Evolutionary conservation across 2,329 filamentous ascomycete species (phyloP).

Genomic region (Fusarium musae): DNA sequence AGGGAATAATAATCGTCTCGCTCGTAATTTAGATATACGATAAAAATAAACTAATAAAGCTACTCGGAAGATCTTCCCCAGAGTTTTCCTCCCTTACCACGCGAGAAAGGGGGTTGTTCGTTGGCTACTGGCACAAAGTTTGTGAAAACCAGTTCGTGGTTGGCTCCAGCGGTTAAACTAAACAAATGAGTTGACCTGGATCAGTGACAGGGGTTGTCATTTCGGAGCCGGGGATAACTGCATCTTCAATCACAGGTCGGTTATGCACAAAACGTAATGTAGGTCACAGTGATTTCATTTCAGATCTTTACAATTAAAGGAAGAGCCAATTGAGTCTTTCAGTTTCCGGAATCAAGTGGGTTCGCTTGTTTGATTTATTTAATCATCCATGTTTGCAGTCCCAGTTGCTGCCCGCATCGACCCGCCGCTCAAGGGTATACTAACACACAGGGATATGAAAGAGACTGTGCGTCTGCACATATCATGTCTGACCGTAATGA

Average conservation of each 20-base stretch:
- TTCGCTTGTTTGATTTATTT: conserved; percentile 1
- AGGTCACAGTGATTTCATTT: conserved; percentile 7
- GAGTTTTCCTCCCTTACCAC: conserved; percentile 9
- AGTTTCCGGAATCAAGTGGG: neutral
- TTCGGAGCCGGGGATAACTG: conserved; percentile 21
- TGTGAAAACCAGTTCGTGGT: conserved; percentile 11
- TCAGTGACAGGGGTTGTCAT: conserved; percentile 13
- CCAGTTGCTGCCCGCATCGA: conserved; percentile 1
- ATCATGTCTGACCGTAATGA: conserved; percentile 10
- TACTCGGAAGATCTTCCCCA: conserved; percentile 26
- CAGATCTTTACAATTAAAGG: neutral
- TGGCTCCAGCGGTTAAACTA: neutral
- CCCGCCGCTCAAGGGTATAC: neutral
- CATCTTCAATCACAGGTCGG: conserved; percentile 16
- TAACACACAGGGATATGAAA: neutral
- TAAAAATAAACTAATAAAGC: neutral
- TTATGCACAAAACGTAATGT: conserved; percentile 9
- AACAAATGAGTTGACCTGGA: conserved; percentile 25
- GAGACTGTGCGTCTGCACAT: neutral
- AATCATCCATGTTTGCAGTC: conserved; percentile 10
- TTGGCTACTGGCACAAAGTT: conserved; percentile 2
- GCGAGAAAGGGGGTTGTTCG: conserved; percentile 12
- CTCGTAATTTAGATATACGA: neutral
- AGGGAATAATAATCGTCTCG: neutral
- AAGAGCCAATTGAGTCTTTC: conserved; percentile 9